A percentile compares a stretch with the other conserved stretches of the same genome.
Conservation (phyloP, 1,284 basidiomycete genomes). For the Apiotrichum akiyoshidainum region DNA sequence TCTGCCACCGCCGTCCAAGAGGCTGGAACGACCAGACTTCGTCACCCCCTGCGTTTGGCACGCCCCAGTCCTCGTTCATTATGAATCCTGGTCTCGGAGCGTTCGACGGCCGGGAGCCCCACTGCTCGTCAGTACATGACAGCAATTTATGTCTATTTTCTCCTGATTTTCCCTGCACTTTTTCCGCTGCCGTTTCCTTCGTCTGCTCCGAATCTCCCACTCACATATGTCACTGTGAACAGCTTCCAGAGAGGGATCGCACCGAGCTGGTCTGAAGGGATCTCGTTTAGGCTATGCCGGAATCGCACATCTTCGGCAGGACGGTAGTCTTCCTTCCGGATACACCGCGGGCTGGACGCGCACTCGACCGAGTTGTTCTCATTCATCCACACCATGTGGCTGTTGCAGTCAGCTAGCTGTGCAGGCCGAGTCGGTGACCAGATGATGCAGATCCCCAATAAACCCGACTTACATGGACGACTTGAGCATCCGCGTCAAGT, state of each 20-base stretch:
- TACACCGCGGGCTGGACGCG: slow-evolving; percentile 11
- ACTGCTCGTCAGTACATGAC: background rate
- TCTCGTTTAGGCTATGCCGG: background rate
- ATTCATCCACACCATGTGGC: slow-evolving; percentile 12
- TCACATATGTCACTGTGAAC: slow-evolving; percentile 4
- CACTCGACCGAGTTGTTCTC: slow-evolving; percentile 10
- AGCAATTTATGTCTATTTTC: no score
- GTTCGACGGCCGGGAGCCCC: slow-evolving; percentile 6
- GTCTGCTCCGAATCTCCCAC: background rate
- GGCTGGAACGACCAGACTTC: slow-evolving; percentile 12
- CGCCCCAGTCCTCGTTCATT: background rate
- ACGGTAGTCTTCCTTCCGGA: slow-evolving; percentile 2
- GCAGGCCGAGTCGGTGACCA: background rate
- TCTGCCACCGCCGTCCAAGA: slow-evolving; percentile 5
- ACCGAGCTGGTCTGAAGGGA: background rate
- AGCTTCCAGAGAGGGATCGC: slow-evolving; percentile 5
- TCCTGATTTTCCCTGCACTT: no score
- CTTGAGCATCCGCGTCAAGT: background rate
- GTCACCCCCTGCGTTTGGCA: background rate
- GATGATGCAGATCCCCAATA: background rate
- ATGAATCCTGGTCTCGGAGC: background rate
- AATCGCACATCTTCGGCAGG: background rate
- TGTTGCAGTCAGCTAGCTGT: background rate
- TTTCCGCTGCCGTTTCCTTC: background rate
- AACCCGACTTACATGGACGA: background rate